These are phyloP conservation scores for Pisolithus albus DNA, from an alignment of 768 basidiomycete species.

Conservation along the genomic window DNA sequence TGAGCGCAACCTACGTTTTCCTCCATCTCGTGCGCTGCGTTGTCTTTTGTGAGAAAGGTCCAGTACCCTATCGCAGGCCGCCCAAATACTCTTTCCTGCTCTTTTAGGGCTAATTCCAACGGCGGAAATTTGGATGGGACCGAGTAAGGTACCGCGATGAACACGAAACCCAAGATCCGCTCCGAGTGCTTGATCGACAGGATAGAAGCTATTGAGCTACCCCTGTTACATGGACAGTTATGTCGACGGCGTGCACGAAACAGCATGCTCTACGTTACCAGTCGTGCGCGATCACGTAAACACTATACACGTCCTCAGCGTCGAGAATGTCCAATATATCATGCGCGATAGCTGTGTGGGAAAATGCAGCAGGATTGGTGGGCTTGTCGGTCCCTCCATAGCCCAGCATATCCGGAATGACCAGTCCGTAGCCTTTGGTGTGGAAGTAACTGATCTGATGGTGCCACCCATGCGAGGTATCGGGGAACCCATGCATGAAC, in stretches of 20 bases:
- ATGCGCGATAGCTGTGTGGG: constrained; percentile 18
- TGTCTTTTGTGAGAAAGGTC: constrained; percentile 29
- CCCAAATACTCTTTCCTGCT: constrained; percentile 23
- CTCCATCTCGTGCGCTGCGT: constrained; percentile 28
- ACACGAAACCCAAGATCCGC: constrained; percentile 36
- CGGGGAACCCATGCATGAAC: constrained; percentile 41
- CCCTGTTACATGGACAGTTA: constrained; percentile 24
- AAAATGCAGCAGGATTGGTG: constrained; percentile 21
- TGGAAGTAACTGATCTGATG: constrained; percentile 33
- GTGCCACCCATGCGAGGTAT: constrained; percentile 38
- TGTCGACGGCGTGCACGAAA: not conserved
- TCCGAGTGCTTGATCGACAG: constrained; percentile 33
- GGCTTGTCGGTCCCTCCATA: constrained; percentile 41
- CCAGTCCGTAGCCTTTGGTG: constrained; percentile 35
- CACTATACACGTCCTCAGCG: constrained; percentile 25
- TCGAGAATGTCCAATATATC: constrained; percentile 37
- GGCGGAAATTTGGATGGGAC: constrained; percentile 23
- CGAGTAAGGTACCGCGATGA: constrained; percentile 30
- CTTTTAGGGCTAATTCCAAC: constrained; percentile 19
- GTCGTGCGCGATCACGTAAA: constrained; percentile 35
- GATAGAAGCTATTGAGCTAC: constrained; percentile 26
- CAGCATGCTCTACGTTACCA: constrained; percentile 21
- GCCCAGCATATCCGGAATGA: constrained; percentile 45
- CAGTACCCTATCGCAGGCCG: constrained; percentile 39
- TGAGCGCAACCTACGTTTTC: constrained; percentile 23